These are phyloP conservation scores for Torulaspora indica DNA, from an alignment of 805 yeast genomes.

Conservation along the genomic window DNA sequence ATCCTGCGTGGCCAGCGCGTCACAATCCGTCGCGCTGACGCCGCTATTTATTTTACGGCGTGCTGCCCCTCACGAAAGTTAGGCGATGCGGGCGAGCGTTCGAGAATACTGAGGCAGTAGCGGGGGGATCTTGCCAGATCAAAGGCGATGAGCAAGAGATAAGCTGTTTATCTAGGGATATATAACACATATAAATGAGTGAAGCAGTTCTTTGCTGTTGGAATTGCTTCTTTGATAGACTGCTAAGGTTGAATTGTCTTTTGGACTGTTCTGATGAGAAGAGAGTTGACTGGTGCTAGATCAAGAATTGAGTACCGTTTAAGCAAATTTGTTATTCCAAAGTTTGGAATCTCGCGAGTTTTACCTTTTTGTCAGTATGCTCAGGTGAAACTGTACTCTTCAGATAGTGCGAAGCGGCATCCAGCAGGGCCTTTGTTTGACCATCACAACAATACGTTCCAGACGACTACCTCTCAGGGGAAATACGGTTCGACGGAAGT, in stretches of 20 bases:
- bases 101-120: conserved; percentile 3
- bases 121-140: background rate
- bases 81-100: too few species aligned
- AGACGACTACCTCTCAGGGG: conserved; percentile 25
- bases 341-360: conserved; percentile 4
- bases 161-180: background rate
- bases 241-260: too few species aligned
- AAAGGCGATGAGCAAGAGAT: background rate
- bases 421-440: conserved; percentile 25
- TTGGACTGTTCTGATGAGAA: conserved; percentile 8
- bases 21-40: too few species aligned
- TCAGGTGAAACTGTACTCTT: conserved; percentile 15
- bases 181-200: background rate
- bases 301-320: conserved; percentile 6
- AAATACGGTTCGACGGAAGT: conserved; percentile 28
- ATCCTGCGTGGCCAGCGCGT: too few species aligned
- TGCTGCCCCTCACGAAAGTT: too few species aligned
- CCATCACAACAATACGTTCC: conserved; percentile 27
- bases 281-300: conserved; percentile 1
- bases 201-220: background rate
- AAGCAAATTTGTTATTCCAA: conserved; percentile 2
- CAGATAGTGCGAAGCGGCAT: conserved; percentile 11
- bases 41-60: too few species aligned
- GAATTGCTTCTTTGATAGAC: background rate
- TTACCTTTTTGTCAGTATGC: conserved; percentile 8